Percentiles rank a stretch among this genome's conserved stretches.
Evolutionary conservation across 2,329 filamentous ascomycete genomes (phyloP).

Genomic region (Tolypocladium endophyticum): DNA sequence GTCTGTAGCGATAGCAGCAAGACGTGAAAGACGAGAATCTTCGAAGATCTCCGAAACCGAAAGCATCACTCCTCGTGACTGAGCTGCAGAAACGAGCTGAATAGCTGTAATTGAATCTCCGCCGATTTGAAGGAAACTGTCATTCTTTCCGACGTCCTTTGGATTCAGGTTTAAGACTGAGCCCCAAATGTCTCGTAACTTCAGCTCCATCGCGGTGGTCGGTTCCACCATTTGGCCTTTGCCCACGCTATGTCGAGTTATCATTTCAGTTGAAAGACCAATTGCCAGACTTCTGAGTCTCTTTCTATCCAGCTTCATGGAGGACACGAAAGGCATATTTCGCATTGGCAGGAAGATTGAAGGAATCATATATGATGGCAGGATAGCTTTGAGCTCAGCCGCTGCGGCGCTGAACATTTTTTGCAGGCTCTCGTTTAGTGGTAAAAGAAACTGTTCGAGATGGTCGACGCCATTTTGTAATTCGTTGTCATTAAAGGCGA

Average conservation of each 20-base stretch:
- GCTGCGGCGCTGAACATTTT: background rate
- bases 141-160: background rate
- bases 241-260: background rate
- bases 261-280: background rate
- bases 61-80: background rate
- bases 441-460: background rate
- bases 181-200: background rate
- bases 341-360: background rate
- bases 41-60: background rate
- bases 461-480: background rate
- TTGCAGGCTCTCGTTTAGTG: background rate
- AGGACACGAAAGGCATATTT: background rate
- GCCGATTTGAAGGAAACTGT: background rate
- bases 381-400: background rate
- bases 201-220: background rate
- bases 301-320: background rate
- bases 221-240: background rate
- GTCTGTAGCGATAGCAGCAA: background rate
- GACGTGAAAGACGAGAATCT: background rate
- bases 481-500: background rate
- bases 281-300: background rate
- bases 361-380: background rate
- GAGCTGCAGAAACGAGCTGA: background rate
- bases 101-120: background rate
- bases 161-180: background rate